Evolutionary conservation across 2,329 filamentous ascomycete genomes (phyloP), one percentile per base, ranked within the genome.

Genomic region (Rutstroemia sp.): DNA sequence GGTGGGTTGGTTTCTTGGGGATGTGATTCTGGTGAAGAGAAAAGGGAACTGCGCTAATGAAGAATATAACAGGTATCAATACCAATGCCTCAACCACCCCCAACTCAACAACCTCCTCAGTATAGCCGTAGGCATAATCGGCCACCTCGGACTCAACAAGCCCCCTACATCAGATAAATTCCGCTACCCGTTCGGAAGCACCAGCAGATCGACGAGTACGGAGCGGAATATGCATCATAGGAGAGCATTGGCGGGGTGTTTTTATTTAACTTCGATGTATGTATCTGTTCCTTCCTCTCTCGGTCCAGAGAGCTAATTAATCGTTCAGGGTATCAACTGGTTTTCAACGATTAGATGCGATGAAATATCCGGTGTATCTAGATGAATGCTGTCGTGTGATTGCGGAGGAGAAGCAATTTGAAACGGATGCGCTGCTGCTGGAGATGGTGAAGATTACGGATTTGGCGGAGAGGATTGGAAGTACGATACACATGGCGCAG

Each of bases 191-290:
- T 46, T 46, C 39, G 48, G 48, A 5, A 36, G 36, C 14, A 51
- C 5, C 23, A 23, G 40, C n/a, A 34, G 40, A 23, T 19, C 48
- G 5, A 56, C 54, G 25, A 16, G 27, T 1, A 27, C 27, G 27
- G 40, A 56, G 10, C 49, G 46, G 23, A 50, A 17, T 9, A 55
- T 55, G 25, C 39, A 56, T 27, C 47, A 56, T 21, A 34, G 48
- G 23, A 39, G 54, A 21, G 40, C 40, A 6, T 30, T 56, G 4
- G 54, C 54, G 16, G 54, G 48, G 4, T 51, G 30, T 12, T 52
- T 52, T 14, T 56, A 56, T 47, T 34, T 56, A 9, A 47, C 54
- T 5, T 52, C 48, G 19, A 27, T 56, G 54, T 56, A 25, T 23
- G 7, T 12, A 10, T 45, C 12, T 17, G 2, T 9, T 45, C 16